phyloP scores from a whole-genome alignment of 441 rosid species.

The Monsonia emarginata region DNA sequence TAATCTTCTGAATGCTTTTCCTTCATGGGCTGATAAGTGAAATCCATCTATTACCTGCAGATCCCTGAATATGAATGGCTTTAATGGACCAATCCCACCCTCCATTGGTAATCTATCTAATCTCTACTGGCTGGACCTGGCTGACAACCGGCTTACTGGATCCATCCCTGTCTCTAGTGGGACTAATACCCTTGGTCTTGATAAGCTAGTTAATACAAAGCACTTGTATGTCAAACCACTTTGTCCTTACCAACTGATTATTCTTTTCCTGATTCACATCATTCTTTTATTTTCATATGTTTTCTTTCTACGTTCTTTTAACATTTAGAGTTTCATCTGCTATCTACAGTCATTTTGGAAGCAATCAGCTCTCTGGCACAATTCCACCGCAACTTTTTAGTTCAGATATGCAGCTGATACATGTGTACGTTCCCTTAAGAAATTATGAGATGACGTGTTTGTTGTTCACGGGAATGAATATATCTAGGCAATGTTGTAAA shows the following conservation, averaged over 20 bases:
- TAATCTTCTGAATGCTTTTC: too few relatives aligned
- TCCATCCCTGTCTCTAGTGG: slow-evolving; percentile 67
- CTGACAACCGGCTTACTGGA: slow-evolving; percentile 79
- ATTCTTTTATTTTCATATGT: too few relatives aligned
- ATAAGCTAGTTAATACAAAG: slow-evolving; percentile 64
- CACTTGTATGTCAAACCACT: slow-evolving; percentile 98
- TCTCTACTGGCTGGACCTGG: slow-evolving; percentile 89
- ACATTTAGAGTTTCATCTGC: neutral
- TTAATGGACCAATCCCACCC: too few relatives aligned
- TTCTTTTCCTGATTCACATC: too few relatives aligned
- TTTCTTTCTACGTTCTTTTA: too few relatives aligned
- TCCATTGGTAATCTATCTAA: too few relatives aligned
- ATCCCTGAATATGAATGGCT: too few relatives aligned
- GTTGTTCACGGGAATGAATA: too few relatives aligned
- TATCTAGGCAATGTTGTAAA: too few relatives aligned
- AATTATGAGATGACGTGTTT: neutral
- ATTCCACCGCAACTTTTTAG: slow-evolving; percentile 54
- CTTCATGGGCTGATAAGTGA: too few relatives aligned
- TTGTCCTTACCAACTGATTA: too few relatives aligned
- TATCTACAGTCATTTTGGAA: slow-evolving; percentile 52
- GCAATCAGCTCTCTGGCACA: slow-evolving; percentile 47
- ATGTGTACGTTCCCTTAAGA: slow-evolving; percentile 41
- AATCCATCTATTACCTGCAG: too few relatives aligned
- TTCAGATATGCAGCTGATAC: slow-evolving; percentile 46
- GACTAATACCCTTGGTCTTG: slow-evolving; percentile 54